Base-by-base conservation (phyloP, 169 alveolate species). In the Cryptosporidium andersoni region DNA sequence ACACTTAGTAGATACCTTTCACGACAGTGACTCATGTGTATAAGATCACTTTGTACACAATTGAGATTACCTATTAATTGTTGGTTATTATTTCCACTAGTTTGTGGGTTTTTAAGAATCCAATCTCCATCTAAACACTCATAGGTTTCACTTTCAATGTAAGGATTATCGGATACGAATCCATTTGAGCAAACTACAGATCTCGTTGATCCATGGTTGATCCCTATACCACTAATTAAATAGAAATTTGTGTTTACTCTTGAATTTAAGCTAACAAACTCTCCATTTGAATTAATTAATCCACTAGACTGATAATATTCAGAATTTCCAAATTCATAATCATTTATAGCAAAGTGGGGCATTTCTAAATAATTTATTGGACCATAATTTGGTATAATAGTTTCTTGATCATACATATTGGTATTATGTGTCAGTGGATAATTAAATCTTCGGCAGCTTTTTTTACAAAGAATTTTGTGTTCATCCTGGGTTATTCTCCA, bases 401-500 rank as follows among this genome's bases (percentile, higher is more conserved):
- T 25, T 25, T 25, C 25, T 25, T 25, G 25, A 25, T 25, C 25
- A 25, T 25, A 25, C 25, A 25, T 25, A 25, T 25, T 25, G 0
- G 25, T 25, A 25, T 25, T 25, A 25, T 25, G 25, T 25, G 25
- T 25, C 25, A 25, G 25, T 25, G 25, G 25, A 25, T 25, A 25
- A 25, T 25, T 25, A 25, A 25, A 25, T 25, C 25, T 25, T 25
- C 25, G 55, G 36, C 85, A 74, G 12, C 74, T 51, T 34, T 74
- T 74, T 51, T 55, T 74, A 34, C 85, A 74, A 6, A 56, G 48
- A 6, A 74, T 74, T 42, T 74, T 74, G 8, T 55, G 47, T 34
- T 74, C 85, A 48, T 74, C 52, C 9, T 74, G 85, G 0, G 67
- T 74, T 43, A 34, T 74, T 34, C 85, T 74, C 85, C 85, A 74